phyloP scores from a whole-genome alignment of 495 filamentous ascomycete species.

The Podospora tetraspora region DNA sequence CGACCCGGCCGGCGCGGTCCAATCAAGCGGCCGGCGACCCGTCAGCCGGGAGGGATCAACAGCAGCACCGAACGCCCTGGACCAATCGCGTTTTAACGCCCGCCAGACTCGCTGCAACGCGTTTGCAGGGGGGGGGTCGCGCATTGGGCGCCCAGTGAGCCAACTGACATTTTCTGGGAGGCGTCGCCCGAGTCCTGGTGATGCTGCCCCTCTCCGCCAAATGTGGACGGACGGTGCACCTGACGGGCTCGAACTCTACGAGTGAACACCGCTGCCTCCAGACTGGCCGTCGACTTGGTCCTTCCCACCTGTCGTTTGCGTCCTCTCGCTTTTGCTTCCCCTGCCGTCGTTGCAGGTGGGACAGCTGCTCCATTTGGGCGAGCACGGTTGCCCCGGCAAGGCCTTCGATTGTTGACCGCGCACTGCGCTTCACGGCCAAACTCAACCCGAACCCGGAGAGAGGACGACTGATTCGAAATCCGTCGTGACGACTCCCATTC shows the following conservation, averaged over 20 bases:
- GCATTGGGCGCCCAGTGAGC: constrained; percentile 12
- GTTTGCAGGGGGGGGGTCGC: constrained; percentile 11
- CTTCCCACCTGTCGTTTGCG: too few relatives aligned
- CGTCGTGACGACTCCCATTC: neutral
- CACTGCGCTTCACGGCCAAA: constrained; percentile 4
- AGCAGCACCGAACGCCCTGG: constrained; percentile 4
- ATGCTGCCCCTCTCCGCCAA: constrained; percentile 16
- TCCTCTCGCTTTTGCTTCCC: neutral
- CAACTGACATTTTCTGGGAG: constrained; percentile 13
- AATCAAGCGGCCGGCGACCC: constrained; percentile 13
- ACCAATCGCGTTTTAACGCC: constrained; percentile 1
- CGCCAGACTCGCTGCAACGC: constrained; percentile 8
- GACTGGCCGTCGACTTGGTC: neutral
- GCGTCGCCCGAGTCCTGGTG: constrained; percentile 8
- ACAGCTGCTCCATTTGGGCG: neutral
- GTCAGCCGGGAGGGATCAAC: constrained; percentile 23
- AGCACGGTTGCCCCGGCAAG: neutral
- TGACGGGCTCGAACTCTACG: neutral
- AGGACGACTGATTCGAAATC: neutral
- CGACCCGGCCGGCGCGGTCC: neutral
- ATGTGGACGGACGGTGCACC: constrained; percentile 3
- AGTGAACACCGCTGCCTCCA: neutral
- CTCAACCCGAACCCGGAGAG: neutral
- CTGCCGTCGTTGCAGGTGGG: constrained; percentile 6
- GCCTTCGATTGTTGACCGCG: constrained; percentile 13